phyloP scores from a whole-genome alignment of 1,284 basidiomycete species.

The Cutaneotrichosporon arboriforme region DNA sequence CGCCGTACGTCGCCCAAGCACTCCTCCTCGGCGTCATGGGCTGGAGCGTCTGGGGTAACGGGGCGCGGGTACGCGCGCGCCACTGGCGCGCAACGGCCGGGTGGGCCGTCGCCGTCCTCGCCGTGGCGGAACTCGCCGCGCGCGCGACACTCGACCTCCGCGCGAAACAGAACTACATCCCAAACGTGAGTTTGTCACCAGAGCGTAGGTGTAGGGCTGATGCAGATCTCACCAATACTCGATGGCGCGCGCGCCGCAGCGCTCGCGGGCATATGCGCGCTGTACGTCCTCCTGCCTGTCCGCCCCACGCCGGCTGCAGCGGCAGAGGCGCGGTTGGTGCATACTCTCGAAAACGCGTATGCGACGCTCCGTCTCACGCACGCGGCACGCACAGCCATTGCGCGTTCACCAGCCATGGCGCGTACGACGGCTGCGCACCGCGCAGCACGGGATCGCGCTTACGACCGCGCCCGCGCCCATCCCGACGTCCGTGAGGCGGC shows the following conservation, averaged over 20 bases:
- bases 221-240: slow-evolving; percentile 28
- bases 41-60: slow-evolving; percentile 15
- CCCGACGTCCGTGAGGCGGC: background rate
- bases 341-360: slow-evolving; percentile 10
- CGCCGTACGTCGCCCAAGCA: slow-evolving; percentile 23
- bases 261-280: slow-evolving; percentile 24
- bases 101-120: slow-evolving; percentile 18
- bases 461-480: slow-evolving; percentile 4
- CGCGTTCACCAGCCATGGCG: slow-evolving; percentile 10
- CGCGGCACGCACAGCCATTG: slow-evolving; percentile 18
- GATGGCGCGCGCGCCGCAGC: slow-evolving; percentile 21
- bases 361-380: slow-evolving; percentile 20
- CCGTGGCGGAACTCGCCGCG: slow-evolving; percentile 14
- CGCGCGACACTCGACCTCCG: slow-evolving; percentile 26
- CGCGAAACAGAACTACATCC: slow-evolving; percentile 23
- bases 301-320: slow-evolving; percentile 3
- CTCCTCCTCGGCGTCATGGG: slow-evolving; percentile 27
- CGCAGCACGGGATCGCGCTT: background rate
- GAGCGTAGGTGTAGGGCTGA: background rate
- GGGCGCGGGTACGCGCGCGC: slow-evolving; percentile 11
- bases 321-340: background rate
- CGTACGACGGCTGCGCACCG: slow-evolving; percentile 1
- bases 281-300: slow-evolving; percentile 31
- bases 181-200: slow-evolving; percentile 27
- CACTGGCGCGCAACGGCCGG: slow-evolving; percentile 20